These are phyloP conservation scores for Macrophomina phaseolina DNA, from an alignment of 2,329 filamentous ascomycete genomes.

Conservation along the genomic window DNA sequence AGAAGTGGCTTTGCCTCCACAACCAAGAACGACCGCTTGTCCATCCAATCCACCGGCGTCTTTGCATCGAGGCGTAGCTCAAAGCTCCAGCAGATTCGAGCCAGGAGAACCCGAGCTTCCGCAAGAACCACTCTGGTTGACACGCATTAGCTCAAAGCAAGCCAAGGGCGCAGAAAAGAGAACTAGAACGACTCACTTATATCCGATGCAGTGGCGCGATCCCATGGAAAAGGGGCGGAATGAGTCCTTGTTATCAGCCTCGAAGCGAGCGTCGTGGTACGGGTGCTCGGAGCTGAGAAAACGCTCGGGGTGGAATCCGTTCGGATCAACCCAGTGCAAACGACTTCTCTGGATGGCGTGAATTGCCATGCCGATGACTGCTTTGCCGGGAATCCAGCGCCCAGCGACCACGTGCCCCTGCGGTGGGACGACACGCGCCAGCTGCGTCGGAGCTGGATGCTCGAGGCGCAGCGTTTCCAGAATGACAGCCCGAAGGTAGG, in stretches of 20 bases:
- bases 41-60: neutral
- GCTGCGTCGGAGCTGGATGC: neutral
- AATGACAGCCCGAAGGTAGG: neutral
- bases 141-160: neutral
- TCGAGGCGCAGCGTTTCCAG: neutral
- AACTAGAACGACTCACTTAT: neutral
- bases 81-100: neutral
- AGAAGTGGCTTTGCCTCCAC: neutral
- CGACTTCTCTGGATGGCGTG: neutral
- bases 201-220: neutral
- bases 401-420: neutral
- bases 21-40: neutral
- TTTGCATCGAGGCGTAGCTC: neutral
- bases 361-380: neutral
- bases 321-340: neutral
- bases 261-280: neutral
- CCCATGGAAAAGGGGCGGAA: neutral
- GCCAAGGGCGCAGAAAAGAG: no score
- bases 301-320: neutral
- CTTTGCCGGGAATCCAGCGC: neutral
- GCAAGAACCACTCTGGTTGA: neutral
- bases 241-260: neutral
- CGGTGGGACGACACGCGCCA: neutral
- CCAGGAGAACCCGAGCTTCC: neutral
- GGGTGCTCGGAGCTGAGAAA: neutral